A percentile compares a stretch with the other conserved stretches of the same genome.
phyloP scores from a whole-genome alignment of 805 yeast genomes.

The Candida corydali region DNA sequence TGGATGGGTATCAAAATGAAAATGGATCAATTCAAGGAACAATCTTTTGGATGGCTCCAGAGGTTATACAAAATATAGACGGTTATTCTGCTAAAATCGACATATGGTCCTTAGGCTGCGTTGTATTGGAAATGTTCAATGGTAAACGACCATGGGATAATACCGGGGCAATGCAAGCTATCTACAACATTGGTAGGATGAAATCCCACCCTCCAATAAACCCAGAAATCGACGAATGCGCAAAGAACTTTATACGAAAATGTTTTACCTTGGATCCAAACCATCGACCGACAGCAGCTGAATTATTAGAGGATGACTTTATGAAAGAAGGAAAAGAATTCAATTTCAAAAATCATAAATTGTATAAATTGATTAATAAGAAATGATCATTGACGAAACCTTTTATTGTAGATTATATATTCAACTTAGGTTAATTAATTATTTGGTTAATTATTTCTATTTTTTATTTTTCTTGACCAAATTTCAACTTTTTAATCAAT shows the following conservation, averaged over 20 bases:
- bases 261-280: constrained; percentile 79
- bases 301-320: constrained; percentile 53
- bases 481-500: no score
- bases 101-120: constrained; percentile 98
- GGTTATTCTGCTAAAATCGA: constrained; percentile 98
- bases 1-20: constrained; percentile 70
- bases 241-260: constrained; percentile 63
- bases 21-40: constrained; percentile 99
- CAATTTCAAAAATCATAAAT: constrained; percentile 2
- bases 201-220: constrained; percentile 87
- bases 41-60: constrained; percentile 99
- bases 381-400: neutral
- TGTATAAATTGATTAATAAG: constrained; percentile 4
- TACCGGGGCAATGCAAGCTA: constrained; percentile 90
- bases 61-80: constrained; percentile 82
- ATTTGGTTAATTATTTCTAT: no score
- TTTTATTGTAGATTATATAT: no score
- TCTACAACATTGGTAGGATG: constrained; percentile 81
- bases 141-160: constrained; percentile 98
- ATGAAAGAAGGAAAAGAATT: constrained; percentile 22
- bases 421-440: no score
- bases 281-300: constrained; percentile 81
- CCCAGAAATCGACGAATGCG: constrained; percentile 73
- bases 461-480: no score
- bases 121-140: constrained; percentile 94